Conservation (phyloP, 495 filamentous ascomycete species). For the Penicillium diatomitis region DNA sequence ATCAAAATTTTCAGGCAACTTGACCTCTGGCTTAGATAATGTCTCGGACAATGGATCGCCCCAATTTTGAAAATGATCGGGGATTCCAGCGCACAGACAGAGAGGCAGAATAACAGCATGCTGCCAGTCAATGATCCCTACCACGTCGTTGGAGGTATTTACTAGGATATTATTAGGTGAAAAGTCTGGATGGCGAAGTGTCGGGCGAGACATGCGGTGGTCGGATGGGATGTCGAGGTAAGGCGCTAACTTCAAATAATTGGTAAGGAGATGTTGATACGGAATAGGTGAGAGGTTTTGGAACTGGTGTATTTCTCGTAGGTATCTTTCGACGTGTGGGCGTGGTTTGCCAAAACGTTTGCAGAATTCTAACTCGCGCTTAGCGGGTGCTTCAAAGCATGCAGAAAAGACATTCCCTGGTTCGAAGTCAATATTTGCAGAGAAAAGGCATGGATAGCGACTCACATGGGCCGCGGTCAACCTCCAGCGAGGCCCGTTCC, state of each 20-base stretch:
- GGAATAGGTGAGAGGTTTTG: constrained; percentile 5
- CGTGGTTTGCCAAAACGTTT: constrained; percentile 15
- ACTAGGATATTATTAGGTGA: constrained; percentile 23
- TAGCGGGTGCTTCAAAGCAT: constrained; percentile 19
- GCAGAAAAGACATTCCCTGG: constrained; percentile 12
- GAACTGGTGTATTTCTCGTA: constrained; percentile 15
- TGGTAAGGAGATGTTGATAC: constrained; percentile 9
- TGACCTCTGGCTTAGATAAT: constrained; percentile 15
- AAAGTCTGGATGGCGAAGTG: constrained; percentile 16
- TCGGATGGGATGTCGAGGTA: constrained; percentile 8
- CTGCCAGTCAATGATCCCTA: constrained; percentile 29
- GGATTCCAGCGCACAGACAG: constrained; percentile 20
- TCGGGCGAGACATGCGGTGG: constrained; percentile 15
- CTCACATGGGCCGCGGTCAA: constrained; percentile 27
- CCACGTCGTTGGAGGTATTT: constrained; percentile 16
- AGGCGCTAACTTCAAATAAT: constrained; percentile 16
- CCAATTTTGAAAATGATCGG: constrained; percentile 23
- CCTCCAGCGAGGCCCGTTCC: constrained; percentile 10
- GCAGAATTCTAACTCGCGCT: constrained; percentile 17
- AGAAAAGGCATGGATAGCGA: background rate
- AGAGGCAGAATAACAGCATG: constrained; percentile 21
- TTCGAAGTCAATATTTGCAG: background rate
- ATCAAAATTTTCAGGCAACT: constrained; percentile 15
- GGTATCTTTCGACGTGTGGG: constrained; percentile 16
- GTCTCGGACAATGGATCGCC: constrained; percentile 19